Evolutionary conservation across 305 asterid species (phyloP).

Genomic region (Ilex paraguariensis): DNA sequence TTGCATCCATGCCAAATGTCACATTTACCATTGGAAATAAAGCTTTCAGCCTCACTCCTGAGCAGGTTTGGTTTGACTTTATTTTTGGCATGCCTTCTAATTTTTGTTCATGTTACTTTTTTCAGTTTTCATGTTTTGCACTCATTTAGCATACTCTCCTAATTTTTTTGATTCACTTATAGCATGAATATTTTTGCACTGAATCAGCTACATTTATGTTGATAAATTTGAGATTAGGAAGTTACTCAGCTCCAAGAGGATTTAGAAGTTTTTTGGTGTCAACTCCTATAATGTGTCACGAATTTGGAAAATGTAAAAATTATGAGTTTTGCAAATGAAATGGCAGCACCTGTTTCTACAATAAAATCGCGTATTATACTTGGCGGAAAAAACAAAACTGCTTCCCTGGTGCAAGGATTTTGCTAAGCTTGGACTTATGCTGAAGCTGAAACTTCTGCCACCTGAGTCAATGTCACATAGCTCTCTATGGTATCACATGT

Average conservation of each 20-base stretch:
- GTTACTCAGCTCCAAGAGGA: not conserved
- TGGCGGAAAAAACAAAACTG: not conserved
- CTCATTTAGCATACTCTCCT: not conserved
- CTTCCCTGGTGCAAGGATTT: not conserved
- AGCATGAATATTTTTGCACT: not conserved
- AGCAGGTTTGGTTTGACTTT: constrained; percentile 49
- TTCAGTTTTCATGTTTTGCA: no score
- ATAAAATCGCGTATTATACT: not conserved
- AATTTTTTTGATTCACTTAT: no score
- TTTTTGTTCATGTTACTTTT: no score
- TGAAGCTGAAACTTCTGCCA: no score
- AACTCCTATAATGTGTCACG: not conserved
- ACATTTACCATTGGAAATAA: constrained; percentile 65
- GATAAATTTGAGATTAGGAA: no score
- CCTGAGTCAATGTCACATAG: not conserved
- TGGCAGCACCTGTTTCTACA: not conserved
- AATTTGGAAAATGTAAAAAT: no score
- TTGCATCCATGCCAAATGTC: constrained; percentile 55
- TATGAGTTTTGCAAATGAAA: not conserved
- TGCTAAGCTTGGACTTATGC: no score
- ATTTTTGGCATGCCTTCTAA: not conserved
- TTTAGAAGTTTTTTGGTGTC: not conserved
- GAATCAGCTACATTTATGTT: not conserved
- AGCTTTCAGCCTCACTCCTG: constrained; percentile 61
- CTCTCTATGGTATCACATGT: not conserved